A percentile compares a stretch with the other conserved stretches of the same genome.
These are phyloP conservation scores for Russula sp. DNA, from an alignment of 768 basidiomycete species.

Conservation along the genomic window DNA sequence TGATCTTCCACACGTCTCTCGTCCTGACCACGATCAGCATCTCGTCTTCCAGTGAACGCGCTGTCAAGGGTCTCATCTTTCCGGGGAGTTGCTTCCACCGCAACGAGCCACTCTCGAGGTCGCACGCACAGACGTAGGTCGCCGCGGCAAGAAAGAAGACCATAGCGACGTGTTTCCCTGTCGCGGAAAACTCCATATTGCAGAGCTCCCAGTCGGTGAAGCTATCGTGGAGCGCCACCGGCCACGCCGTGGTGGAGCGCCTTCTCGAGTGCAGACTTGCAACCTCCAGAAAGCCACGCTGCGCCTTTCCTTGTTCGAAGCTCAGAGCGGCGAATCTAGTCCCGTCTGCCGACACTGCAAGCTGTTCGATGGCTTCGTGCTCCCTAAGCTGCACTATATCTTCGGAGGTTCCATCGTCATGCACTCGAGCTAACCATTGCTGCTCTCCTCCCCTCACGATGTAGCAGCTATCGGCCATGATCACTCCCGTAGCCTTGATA, in stretches of 20 bases:
- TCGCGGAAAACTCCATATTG: conserved; percentile 13
- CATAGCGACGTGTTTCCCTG: conserved; percentile 4
- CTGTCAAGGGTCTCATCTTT: conserved; percentile 7
- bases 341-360: conserved; percentile 2
- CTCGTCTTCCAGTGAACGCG: conserved; percentile 1
- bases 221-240: conserved; percentile 11
- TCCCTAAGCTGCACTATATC: conserved; percentile 7
- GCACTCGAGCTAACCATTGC: conserved; percentile 8
- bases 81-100: conserved; percentile 9
- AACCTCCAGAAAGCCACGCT: conserved; percentile 6
- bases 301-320: conserved; percentile 6
- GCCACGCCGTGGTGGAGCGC: conserved; percentile 9
- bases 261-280: conserved; percentile 7
- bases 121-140: conserved; percentile 10
- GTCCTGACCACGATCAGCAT: conserved; percentile 10
- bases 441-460: conserved; percentile 2
- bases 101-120: conserved; percentile 11
- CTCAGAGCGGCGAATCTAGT: conserved; percentile 6
- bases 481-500: conserved; percentile 6
- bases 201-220: conserved; percentile 12
- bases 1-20: conserved; percentile 13
- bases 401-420: conserved; percentile 4
- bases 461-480: conserved; percentile 3
- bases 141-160: conserved; percentile 8
- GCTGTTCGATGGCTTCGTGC: neutral